These are phyloP conservation scores for Anthracocystis walkeri DNA, from an alignment of 1,284 basidiomycete genomes.

Conservation along the genomic window DNA sequence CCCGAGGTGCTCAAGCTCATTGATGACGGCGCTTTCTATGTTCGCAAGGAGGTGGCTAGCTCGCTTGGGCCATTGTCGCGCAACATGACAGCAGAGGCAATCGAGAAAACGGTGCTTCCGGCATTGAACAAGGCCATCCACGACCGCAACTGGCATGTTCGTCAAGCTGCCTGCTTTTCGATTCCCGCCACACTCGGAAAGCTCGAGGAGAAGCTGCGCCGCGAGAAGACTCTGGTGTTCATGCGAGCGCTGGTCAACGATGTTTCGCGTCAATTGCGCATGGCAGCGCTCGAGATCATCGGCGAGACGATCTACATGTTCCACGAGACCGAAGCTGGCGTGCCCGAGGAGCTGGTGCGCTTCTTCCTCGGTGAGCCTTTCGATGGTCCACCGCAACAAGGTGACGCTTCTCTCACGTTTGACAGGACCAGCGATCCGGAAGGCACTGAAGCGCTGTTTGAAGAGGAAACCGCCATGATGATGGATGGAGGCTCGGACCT, in stretches of 20 bases:
- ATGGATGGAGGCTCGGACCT: slow-evolving; percentile 28
- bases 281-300: slow-evolving; percentile 85
- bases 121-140: slow-evolving; percentile 79
- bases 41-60: slow-evolving; percentile 88
- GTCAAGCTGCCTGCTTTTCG: slow-evolving; percentile 87
- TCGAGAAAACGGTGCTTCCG: slow-evolving; percentile 75
- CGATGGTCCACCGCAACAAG: slow-evolving; percentile 52
- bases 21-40: slow-evolving; percentile 83
- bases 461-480: slow-evolving; percentile 42
- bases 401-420: slow-evolving; percentile 44
- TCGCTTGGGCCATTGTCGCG: slow-evolving; percentile 89
- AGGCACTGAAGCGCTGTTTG: slow-evolving; percentile 44
- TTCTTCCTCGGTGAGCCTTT: slow-evolving; percentile 78
- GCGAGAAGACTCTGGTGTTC: slow-evolving; percentile 54
- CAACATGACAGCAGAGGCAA: slow-evolving; percentile 79
- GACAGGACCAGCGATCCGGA: slow-evolving; percentile 48
- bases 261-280: slow-evolving; percentile 78
- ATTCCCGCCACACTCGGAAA: slow-evolving; percentile 73
- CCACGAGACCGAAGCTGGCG: slow-evolving; percentile 73
- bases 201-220: slow-evolving; percentile 40
- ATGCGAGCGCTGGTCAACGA: slow-evolving; percentile 76
- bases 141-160: slow-evolving; percentile 85
- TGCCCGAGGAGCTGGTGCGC: slow-evolving; percentile 80
- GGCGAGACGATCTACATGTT: slow-evolving; percentile 93
- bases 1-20: slow-evolving; percentile 83